Evolutionary conservation across 495 filamentous ascomycete species (phyloP).

Genomic region (Trichoderma virens): DNA sequence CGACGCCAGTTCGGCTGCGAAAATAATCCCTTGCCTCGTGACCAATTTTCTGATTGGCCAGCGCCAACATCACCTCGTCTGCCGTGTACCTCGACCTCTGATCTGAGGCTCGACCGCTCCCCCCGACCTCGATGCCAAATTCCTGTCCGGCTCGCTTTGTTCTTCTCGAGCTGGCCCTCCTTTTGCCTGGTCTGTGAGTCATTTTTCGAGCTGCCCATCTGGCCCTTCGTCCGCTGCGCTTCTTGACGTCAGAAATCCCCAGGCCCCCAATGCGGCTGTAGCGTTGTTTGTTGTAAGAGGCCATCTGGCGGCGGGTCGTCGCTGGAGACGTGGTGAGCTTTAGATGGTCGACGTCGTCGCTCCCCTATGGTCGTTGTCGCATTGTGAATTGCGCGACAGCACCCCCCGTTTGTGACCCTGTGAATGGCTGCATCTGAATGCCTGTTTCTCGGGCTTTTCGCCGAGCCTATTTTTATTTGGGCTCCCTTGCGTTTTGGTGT

Average conservation of each 20-base stretch:
- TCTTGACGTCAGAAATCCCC: background rate
- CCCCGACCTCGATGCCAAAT: background rate
- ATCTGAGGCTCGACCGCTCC: conserved; percentile 7
- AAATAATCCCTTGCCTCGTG: conserved; percentile 11
- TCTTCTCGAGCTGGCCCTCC: background rate
- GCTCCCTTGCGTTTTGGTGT: background rate
- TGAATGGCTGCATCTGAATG: background rate
- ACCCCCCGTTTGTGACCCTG: background rate
- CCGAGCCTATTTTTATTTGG: background rate
- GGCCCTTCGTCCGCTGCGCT: background rate
- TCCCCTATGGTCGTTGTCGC: conserved; percentile 1
- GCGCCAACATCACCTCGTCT: conserved; percentile 8
- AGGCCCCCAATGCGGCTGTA: background rate
- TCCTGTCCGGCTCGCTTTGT: background rate
- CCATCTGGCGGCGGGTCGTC: background rate
- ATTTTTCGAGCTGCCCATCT: background rate
- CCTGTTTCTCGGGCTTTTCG: background rate
- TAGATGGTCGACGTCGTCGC: background rate
- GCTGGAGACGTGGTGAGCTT: background rate
- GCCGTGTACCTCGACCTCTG: conserved; percentile 9
- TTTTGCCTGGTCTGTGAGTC: background rate
- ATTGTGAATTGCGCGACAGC: conserved; percentile 3
- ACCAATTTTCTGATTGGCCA: conserved; percentile 12
- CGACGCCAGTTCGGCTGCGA: conserved; percentile 9
- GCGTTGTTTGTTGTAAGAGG: background rate